Evolutionary conservation across 106 monocot species (phyloP).

Genomic region (Narthecium ossifragum): DNA sequence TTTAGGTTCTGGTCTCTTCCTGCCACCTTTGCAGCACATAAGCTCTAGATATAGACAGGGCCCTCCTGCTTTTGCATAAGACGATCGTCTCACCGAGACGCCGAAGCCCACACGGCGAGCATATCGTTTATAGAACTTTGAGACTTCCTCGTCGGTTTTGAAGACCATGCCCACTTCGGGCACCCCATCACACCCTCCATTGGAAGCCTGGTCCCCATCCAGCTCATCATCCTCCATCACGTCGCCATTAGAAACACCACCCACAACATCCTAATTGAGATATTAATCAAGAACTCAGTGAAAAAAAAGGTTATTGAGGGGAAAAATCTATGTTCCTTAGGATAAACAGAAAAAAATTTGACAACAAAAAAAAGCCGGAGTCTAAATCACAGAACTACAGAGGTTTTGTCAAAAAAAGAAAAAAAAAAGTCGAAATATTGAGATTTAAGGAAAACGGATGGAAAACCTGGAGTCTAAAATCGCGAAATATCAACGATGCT

Average conservation of each 20-base stretch:
- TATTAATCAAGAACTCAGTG: too few species aligned
- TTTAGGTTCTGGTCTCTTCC: slow-evolving; percentile 47
- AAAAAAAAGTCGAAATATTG: too few species aligned
- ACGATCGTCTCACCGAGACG: slow-evolving; percentile 54
- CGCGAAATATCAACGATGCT: too few species aligned
- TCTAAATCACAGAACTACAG: too few species aligned
- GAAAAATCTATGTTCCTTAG: too few species aligned
- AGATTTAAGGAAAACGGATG: too few species aligned
- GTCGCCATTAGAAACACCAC: slow-evolving; percentile 6
- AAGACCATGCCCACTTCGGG: slow-evolving; percentile 76
- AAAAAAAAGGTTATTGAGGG: too few species aligned
- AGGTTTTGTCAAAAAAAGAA: too few species aligned
- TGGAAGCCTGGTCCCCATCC: slow-evolving; percentile 15
- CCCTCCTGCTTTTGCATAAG: slow-evolving; percentile 53
- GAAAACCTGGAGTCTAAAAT: too few species aligned
- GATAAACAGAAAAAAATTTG: too few species aligned
- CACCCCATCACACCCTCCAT: slow-evolving; percentile 31
- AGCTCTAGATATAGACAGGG: slow-evolving; percentile 60
- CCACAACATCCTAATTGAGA: neutral
- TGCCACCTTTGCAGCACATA: slow-evolving; percentile 73
- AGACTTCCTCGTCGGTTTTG: slow-evolving; percentile 36
- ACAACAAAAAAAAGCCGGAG: too few species aligned
- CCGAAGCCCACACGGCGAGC: slow-evolving; percentile 62
- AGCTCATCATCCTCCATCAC: slow-evolving; percentile 14
- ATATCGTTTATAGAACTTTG: slow-evolving; percentile 47